Base-by-base conservation (phyloP, 352 stramenopile species). In the Phytophthora idaei region DNA sequence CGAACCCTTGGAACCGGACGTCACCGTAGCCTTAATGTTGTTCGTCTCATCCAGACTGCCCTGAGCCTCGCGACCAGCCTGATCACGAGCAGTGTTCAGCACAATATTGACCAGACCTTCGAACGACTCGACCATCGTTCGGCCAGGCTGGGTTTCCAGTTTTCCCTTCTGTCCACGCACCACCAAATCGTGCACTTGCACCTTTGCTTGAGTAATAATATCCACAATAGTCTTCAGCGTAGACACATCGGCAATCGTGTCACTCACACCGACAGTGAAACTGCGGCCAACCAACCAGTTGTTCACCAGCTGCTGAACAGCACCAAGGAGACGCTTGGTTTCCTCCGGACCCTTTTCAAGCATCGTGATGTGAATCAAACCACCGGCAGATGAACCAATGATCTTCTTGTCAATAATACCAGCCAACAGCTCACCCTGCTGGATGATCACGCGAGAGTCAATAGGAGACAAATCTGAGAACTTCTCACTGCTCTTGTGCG, bases 371-470 rank as follows among this genome's bases (percentile, higher is more conserved):
- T 99, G 98, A 52, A 99, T 97, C 25, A 99, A 81, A 71, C 97
- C 97, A 64, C 97, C 97, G 37, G 85, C 97, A 53, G 94, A 97
- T 12, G 95, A 98, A 71, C 98, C 98, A 73, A 99, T 98, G 17
- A 93, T 98, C 71, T 99, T 99, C 82, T 99, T 99, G 76, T 99
- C 97, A 76, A 99, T 98, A 36, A 98, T 98, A 68, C 98, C 98
- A 69, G 95, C 93, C 12, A 99, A 70, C 2, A 99, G 71, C 69
- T 99, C 93, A 57, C 98, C 98, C 56, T 98, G 90, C 62, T 99
- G 89, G 34, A 99, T 98, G 57, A 98, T 95, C n/a, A 99, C 97
- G 53, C 95, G 74, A 52, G 97, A 98, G 70, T 99, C 98, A 36
- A 98, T 95, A 25, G 92, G 89, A 82, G 98, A 98, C 37, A 99